Conservation (phyloP, 331 rosid genomes). For the Quercus lobata region DNA sequence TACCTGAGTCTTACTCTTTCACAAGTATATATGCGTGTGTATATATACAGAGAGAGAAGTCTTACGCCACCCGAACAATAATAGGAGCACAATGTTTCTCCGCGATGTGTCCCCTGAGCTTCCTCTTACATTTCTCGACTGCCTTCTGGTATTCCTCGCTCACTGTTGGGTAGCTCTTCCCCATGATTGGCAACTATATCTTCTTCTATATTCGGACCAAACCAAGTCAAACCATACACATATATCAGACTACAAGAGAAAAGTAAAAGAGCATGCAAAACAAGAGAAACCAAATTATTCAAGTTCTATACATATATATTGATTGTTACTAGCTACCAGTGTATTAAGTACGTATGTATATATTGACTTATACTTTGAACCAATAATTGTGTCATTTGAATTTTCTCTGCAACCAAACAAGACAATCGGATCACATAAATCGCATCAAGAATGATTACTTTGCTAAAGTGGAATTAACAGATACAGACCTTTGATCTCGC, state of each 20-base stretch:
- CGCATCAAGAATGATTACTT: neutral
- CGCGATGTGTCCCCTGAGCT: slow-evolving; percentile 40
- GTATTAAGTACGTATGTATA: too few relatives aligned
- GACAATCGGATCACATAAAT: neutral
- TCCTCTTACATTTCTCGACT: slow-evolving; percentile 44
- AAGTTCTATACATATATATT: too few relatives aligned
- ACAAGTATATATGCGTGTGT: too few relatives aligned
- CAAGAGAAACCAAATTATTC: too few relatives aligned
- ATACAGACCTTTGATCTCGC: neutral
- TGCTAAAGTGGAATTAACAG: neutral
- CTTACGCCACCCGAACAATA: slow-evolving; percentile 47
- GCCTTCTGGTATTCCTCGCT: slow-evolving; percentile 43
- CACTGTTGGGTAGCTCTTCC: slow-evolving; percentile 36
- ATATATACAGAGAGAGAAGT: neutral
- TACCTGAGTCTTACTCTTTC: too few relatives aligned
- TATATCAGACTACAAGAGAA: neutral
- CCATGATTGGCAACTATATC: slow-evolving; percentile 25
- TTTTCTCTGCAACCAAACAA: neutral
- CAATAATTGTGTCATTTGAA: too few relatives aligned
- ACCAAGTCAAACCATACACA: neutral
- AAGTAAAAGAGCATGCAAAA: too few relatives aligned
- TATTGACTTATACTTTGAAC: too few relatives aligned
- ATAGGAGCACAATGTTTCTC: slow-evolving; percentile 58
- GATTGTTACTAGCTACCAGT: too few relatives aligned
- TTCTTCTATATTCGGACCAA: neutral